phyloP scores from a whole-genome alignment of 2,329 filamentous ascomycete species.

The Botrytis pseudocinerea region DNA sequence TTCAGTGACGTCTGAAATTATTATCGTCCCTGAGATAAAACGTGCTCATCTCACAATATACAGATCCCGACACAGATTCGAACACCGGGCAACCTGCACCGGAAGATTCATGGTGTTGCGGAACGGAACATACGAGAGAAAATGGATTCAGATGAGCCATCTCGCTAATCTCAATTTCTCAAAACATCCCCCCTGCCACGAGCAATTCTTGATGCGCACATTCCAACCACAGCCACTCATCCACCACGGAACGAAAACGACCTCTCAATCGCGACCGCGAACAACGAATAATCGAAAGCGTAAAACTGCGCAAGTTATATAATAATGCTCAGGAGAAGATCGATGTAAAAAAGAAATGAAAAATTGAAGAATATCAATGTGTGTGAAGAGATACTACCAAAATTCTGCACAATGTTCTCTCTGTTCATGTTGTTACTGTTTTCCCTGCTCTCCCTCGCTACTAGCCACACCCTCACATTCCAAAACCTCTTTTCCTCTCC shows the following conservation, averaged over 20 bases:
- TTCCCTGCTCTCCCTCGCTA: background rate
- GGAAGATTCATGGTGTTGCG: background rate
- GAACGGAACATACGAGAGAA: background rate
- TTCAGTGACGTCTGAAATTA: background rate
- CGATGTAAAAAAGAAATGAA: background rate
- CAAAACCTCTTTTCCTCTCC: conserved; percentile 10
- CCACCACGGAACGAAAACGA: background rate
- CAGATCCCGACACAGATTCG: rapidly evolving
- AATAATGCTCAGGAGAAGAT: background rate
- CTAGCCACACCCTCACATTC: conserved; percentile 12
- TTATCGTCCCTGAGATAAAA: background rate
- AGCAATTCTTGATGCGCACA: background rate
- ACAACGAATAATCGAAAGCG: background rate
- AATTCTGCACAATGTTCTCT: background rate
- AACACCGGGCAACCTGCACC: background rate
- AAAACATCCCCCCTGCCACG: background rate
- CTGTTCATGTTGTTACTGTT: background rate
- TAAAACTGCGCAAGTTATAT: background rate
- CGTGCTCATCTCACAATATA: background rate
- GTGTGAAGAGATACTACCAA: background rate
- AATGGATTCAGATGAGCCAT: background rate
- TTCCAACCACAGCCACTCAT: background rate
- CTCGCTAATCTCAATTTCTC: background rate
- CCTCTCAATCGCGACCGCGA: background rate
- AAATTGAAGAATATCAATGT: background rate